Evolutionary conservation across 1,284 basidiomycete genomes (phyloP).

Genomic region (Baeospora myosura): DNA sequence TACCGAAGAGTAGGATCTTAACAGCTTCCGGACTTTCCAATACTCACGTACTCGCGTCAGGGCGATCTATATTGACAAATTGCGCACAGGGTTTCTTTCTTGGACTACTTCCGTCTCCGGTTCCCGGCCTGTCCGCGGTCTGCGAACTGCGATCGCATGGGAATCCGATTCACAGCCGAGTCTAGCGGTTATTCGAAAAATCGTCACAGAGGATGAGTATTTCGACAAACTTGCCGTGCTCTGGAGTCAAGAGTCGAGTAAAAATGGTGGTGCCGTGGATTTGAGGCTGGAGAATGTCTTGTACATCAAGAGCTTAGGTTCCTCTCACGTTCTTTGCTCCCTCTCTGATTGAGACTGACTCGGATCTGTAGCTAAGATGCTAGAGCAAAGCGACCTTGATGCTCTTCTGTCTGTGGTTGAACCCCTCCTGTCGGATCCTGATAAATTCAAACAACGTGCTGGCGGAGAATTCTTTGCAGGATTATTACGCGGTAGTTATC

Average conservation of each 20-base stretch:
- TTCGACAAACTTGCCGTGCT: conserved; percentile 50
- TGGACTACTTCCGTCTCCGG: conserved; percentile 75
- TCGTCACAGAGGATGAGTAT: conserved; percentile 50
- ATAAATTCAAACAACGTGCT: conserved; percentile 90
- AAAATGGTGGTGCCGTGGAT: conserved; percentile 41
- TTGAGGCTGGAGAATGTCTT: conserved; percentile 58
- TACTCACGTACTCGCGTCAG: conserved; percentile 18
- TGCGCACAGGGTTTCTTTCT: conserved; percentile 78
- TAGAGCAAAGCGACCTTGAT: conserved; percentile 48
- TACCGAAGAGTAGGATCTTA: conserved; percentile 20
- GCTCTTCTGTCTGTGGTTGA: conserved; percentile 51
- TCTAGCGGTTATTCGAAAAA: conserved; percentile 50
- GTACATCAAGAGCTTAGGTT: conserved; percentile 67
- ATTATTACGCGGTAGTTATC: conserved; percentile 48
- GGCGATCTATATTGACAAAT: conserved; percentile 68
- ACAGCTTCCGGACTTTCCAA: conserved; percentile 15
- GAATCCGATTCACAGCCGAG: conserved; percentile 54
- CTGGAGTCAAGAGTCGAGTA: conserved; percentile 70
- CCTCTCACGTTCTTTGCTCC: conserved; percentile 5
- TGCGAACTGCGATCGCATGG: conserved; percentile 53
- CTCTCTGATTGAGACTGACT: neutral
- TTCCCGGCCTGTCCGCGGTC: conserved; percentile 45
- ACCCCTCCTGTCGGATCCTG: conserved; percentile 55
- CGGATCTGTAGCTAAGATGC: conserved; percentile 52
- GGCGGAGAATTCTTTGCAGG: conserved; percentile 84